Conservation (phyloP, 2,329 filamentous ascomycete genomes). For the Myriosclerotinia curreyana region DNA sequence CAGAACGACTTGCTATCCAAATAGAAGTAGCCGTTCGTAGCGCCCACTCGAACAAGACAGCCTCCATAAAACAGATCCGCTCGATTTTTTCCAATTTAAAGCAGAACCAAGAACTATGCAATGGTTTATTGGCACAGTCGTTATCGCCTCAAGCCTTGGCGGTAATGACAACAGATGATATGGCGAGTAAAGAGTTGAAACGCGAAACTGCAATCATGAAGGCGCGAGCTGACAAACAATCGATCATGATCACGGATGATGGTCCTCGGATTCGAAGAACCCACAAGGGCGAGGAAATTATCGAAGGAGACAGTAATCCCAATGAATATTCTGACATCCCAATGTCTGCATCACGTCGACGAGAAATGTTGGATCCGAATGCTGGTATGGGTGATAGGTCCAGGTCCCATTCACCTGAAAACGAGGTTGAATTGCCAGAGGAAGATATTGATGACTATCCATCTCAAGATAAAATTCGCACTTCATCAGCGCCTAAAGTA, state of each 20-base stretch:
- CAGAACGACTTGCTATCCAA: slow-evolving; percentile 69
- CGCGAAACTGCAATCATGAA: slow-evolving; percentile 72
- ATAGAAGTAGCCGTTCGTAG: slow-evolving; percentile 71
- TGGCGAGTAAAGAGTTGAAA: slow-evolving; percentile 88
- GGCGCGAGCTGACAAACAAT: slow-evolving; percentile 75
- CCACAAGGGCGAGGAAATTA: slow-evolving; percentile 90
- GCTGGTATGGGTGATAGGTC: slow-evolving; percentile 39
- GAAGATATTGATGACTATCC: slow-evolving; percentile 36
- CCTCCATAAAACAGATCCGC: slow-evolving; percentile 64
- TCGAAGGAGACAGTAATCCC: slow-evolving; percentile 66
- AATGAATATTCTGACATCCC: slow-evolving; percentile 28
- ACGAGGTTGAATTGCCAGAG: slow-evolving; percentile 36
- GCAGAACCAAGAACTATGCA: slow-evolving; percentile 75
- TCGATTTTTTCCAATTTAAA: slow-evolving; percentile 84
- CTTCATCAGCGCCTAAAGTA: slow-evolving; percentile 32
- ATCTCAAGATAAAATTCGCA: slow-evolving; percentile 34
- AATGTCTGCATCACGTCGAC: slow-evolving; percentile 39
- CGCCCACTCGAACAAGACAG: slow-evolving; percentile 50
- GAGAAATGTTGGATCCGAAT: slow-evolving; percentile 42
- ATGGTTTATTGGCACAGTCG: slow-evolving; percentile 68
- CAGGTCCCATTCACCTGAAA: slow-evolving; percentile 41
- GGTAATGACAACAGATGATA: slow-evolving; percentile 85
- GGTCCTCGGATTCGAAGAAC: slow-evolving; percentile 81
- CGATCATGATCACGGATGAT: slow-evolving; percentile 71
- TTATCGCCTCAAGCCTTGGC: slow-evolving; percentile 74